Conservation (phyloP, 2,329 filamentous ascomycete genomes). For the Penicillium sp. region DNA sequence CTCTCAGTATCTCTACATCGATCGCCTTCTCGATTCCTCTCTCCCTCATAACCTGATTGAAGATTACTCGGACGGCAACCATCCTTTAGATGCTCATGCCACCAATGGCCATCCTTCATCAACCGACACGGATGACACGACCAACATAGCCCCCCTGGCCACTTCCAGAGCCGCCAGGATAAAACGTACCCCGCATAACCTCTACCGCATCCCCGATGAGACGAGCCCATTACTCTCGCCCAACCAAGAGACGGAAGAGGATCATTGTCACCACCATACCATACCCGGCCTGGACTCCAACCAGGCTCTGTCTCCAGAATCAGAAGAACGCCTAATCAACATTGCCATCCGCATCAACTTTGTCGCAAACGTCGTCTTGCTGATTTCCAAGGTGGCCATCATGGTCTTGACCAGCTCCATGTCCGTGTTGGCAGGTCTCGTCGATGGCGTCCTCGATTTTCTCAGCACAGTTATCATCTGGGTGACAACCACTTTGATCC, state of each 20-base stretch:
- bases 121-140: constrained; percentile 44
- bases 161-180: constrained; percentile 43
- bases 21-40: constrained; percentile 84
- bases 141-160: constrained; percentile 53
- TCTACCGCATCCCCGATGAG: constrained; percentile 67
- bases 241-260: constrained; percentile 55
- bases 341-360: constrained; percentile 87
- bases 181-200: constrained; percentile 79
- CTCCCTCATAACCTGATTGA: constrained; percentile 90
- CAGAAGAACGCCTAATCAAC: constrained; percentile 73
- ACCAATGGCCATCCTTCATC: constrained; percentile 32
- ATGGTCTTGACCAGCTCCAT: constrained; percentile 72
- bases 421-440: constrained; percentile 65
- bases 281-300: constrained; percentile 49
- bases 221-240: constrained; percentile 28
- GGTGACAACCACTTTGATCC: constrained; percentile 61
- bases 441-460: constrained; percentile 67
- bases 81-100: background rate
- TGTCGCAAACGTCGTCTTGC: constrained; percentile 71
- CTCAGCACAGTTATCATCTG: constrained; percentile 66
- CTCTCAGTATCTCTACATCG: constrained; percentile 91
- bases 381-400: constrained; percentile 75
- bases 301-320: constrained; percentile 58
- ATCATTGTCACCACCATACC: constrained; percentile 50
- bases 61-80: constrained; percentile 63